These are phyloP conservation scores for Gossypium australe DNA, from an alignment of 345 rosid genomes.

Conservation along the genomic window DNA sequence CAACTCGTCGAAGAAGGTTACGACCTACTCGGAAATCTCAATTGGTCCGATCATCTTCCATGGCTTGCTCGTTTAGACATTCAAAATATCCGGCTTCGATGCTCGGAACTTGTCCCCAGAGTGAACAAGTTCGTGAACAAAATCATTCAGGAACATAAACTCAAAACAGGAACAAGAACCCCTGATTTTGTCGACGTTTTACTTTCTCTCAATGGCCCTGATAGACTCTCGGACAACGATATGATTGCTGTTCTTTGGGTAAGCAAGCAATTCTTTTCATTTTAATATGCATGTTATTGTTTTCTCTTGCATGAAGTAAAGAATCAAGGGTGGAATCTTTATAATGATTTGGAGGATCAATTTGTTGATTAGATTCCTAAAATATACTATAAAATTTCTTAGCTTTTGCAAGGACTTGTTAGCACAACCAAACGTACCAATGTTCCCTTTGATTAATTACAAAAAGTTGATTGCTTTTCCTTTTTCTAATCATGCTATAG, in stretches of 20 bases:
- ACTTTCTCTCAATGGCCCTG: conserved; percentile 51
- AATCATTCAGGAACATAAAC: conserved; percentile 49
- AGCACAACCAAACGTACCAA: not conserved
- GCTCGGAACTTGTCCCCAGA: conserved; percentile 53
- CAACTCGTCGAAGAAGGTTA: conserved; percentile 61
- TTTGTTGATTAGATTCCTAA: conserved; percentile 9
- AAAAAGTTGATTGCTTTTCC: not conserved
- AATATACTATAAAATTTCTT: not conserved
- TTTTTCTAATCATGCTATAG: conserved; percentile 23
- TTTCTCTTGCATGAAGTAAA: conserved; percentile 13
- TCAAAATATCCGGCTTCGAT: conserved; percentile 58
- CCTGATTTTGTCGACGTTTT: conserved; percentile 67
- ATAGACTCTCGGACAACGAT: conserved; percentile 46
- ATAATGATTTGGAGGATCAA: conserved; percentile 11
- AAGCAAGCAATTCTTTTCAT: conserved; percentile 10
- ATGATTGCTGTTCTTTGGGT: conserved; percentile 83
- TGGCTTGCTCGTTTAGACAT: conserved; percentile 59
- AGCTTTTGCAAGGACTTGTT: not conserved
- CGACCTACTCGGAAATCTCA: conserved; percentile 48
- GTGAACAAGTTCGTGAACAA: conserved; percentile 56
- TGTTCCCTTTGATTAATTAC: not conserved
- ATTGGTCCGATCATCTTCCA: conserved; percentile 70
- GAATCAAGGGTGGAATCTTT: conserved; percentile 13
- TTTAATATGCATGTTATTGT: not conserved
- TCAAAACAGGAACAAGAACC: conserved; percentile 19